Evolutionary conservation across 129 eudicot species (phyloP), one percentile per base, ranked within the genome.

Genomic region (Pseudognaphalium luteoalbum): DNA sequence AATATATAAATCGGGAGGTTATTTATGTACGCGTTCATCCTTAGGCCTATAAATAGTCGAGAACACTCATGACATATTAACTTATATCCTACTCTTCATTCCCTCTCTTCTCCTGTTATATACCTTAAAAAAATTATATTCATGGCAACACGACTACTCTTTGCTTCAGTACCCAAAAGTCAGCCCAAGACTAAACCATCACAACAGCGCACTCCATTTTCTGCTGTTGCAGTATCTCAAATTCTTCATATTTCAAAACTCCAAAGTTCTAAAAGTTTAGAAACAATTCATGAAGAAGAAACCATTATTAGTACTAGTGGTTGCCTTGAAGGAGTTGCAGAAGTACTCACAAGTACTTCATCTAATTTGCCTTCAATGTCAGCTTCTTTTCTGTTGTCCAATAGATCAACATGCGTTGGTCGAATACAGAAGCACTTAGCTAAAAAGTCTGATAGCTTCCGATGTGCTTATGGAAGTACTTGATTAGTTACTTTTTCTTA

Each of bases 141-240:
- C 62, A 80, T 80, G 79, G 83, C 79, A 66, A 73, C 83, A 80
- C 66, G 83, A 35, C 54, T 80, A 28, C 37, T 66, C 42, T 80
- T 80, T 15, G 75, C 69, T 67, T 70, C 82, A 5, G 20, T 44
- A 22, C 80, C 75, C 42, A 80, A 74, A 73, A 29, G 75, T 62
- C 69, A 80, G 16, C 19, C 75, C 32, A 67, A 67, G 16, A 80
- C 75, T 42, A 80, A 80, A 30, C 28, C 69, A 42, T 39, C 75
- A 56, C 75, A 66, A 39, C 63, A 56, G 4, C 70, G 78, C 52
- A 80, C 83, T 37, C 83, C 75, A 1, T 80, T 80, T 47, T 67
- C 83, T 30, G 83, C 75, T 0, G 80, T 80, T 9, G 79, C 83
- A 15, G 30, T 73, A 8, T 41, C 80, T 6, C 41, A 16, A 3